Evolutionary conservation across 495 filamentous ascomycete species (phyloP).

Genomic region (Aspergillus avenaceus): DNA sequence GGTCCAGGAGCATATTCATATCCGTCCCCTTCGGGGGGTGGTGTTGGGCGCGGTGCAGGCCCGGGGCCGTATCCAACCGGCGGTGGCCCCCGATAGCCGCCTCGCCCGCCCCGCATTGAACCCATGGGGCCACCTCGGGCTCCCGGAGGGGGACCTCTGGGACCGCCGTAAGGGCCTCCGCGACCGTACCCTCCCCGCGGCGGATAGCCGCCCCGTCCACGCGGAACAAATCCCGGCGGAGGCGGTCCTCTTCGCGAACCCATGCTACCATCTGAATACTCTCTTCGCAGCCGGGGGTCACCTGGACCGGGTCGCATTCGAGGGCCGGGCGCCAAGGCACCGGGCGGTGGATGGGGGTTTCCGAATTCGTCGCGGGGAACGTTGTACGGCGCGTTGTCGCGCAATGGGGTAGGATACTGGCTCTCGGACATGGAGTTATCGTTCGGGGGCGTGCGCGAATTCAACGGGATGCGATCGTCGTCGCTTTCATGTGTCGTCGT

Average conservation of each 20-base stretch:
- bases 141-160: slow-evolving; percentile 31
- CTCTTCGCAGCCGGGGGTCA: slow-evolving; percentile 51
- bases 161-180: slow-evolving; percentile 45
- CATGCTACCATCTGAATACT: slow-evolving; percentile 60
- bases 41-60: slow-evolving; percentile 20
- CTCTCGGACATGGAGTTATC: slow-evolving; percentile 24
- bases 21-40: slow-evolving; percentile 27
- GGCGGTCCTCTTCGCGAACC: slow-evolving; percentile 48
- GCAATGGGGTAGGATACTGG: slow-evolving; percentile 13
- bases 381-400: slow-evolving; percentile 29
- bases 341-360: slow-evolving; percentile 51
- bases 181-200: slow-evolving; percentile 58
- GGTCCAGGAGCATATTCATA: slow-evolving; percentile 26
- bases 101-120: slow-evolving; percentile 41
- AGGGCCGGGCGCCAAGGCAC: slow-evolving; percentile 33
- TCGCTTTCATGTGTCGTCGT: slow-evolving; percentile 56
- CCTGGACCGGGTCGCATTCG: slow-evolving; percentile 38
- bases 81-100: slow-evolving; percentile 49
- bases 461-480: slow-evolving; percentile 84
- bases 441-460: slow-evolving; percentile 49
- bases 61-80: slow-evolving; percentile 45
- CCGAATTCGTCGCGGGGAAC: slow-evolving; percentile 64
- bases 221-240: slow-evolving; percentile 48
- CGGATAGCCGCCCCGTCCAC: slow-evolving; percentile 49
- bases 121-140: slow-evolving; percentile 34